Evolutionary conservation across 202 grass and related monocot genomes (phyloP), one percentile per base, ranked within the genome.

Genomic region (Setaria viridis): DNA sequence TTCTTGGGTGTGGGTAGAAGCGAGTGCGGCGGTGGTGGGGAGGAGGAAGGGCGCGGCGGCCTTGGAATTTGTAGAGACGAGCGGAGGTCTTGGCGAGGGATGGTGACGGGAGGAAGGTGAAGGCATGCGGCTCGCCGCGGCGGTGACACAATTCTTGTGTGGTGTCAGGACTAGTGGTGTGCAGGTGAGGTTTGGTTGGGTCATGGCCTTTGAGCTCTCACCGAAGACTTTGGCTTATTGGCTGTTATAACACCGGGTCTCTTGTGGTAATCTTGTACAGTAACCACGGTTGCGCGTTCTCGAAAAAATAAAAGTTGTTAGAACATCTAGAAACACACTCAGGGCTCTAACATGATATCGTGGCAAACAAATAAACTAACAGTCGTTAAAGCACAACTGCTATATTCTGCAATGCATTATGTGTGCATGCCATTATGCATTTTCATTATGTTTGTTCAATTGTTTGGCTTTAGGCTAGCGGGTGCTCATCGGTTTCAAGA

Each of bases 101-200:
- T 54, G 75, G 3, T 46, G 63, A 37, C 72, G 32, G 17, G 62
- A 80, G 29, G 51, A 70, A 55, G 72, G 58, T 12, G 78, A 63
- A 6, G 68, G 33, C 74, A 83, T 63, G 68, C 25, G 48, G 74
- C 17, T 72, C 2, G 59, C 41, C 1, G 59, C 32, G 4, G 55
- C 16, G 4, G 19, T 17, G 83, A 67, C 74, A 89, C 86, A 77
- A 16, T 89, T 79, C 88, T 90, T 85, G 78, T 83, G 83, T 89
- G 90, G 73, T 75, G 60, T 55, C 78, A 72, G 42, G 67, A 58
- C 62, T 65, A 58, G 78, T 76, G 53, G 87, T 32, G 54, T 83
- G 87, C 84, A 76, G 90, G 90, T 89, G 70, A 84, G 83, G 46
- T 84, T 70, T 71, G 48, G 87, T 89, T 92, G 90, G 80, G 67